phyloP scores from a whole-genome alignment of 352 stramenopile genomes.

The Phytopythium mirpurense region DNA sequence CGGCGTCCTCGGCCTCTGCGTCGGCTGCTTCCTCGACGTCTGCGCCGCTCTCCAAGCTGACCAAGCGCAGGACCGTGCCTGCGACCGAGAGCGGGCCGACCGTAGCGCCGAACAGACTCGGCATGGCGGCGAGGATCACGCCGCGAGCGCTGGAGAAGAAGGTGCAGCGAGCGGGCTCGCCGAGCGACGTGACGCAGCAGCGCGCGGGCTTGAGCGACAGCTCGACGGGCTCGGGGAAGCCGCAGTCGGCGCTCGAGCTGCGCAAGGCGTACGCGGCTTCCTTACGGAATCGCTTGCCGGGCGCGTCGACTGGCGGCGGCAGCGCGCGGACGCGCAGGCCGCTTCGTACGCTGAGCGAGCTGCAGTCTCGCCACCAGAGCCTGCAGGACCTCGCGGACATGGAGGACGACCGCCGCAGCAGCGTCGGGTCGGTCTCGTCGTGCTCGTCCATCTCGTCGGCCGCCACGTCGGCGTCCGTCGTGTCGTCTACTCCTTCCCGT shows the following conservation, averaged over 20 bases:
- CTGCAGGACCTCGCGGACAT: conserved; percentile 39
- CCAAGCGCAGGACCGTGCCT: conserved; percentile 18
- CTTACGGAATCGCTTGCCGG: conserved; percentile 11
- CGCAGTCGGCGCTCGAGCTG: conserved; percentile 19
- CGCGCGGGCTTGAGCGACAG: conserved; percentile 1
- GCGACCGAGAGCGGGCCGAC: conserved; percentile 9
- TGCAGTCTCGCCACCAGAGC: conserved; percentile 23
- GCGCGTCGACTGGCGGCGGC: conserved; percentile 20
- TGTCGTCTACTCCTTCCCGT: conserved; percentile 25
- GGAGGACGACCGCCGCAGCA: conserved; percentile 36
- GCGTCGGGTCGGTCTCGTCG: conserved; percentile 46
- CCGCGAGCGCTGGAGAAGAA: conserved; percentile 33
- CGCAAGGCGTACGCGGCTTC: conserved; percentile 21
- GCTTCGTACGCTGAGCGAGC: conserved; percentile 10
- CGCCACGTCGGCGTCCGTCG: conserved; percentile 25
- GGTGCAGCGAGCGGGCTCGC: conserved; percentile 20
- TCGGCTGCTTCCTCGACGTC: background rate
- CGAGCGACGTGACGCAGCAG: conserved; percentile 11
- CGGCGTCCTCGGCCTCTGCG: background rate
- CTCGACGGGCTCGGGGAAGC: conserved; percentile 13
- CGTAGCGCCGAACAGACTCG: conserved; percentile 21
- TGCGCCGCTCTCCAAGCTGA: conserved; percentile 12
- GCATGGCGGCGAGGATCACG: conserved; percentile 34
- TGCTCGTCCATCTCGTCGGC: conserved; percentile 40
- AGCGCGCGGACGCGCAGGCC: conserved; percentile 22